Base-by-base conservation (phyloP, 139 green algal genomes). In the Pseudopediastrum boryanum region DNA sequence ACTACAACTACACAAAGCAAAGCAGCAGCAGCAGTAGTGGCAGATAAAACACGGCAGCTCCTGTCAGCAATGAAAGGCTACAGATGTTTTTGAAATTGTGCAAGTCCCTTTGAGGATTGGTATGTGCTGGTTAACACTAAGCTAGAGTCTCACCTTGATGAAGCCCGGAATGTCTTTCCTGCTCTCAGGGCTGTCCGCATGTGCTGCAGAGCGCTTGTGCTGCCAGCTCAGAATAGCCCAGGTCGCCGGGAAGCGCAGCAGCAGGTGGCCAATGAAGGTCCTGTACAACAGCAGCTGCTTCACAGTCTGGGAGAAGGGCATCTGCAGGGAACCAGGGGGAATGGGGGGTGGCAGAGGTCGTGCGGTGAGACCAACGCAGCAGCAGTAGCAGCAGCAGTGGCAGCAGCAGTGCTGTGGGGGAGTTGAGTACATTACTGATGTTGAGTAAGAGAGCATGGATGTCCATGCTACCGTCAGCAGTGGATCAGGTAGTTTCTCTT, bases 161-260 rank as follows among this genome's bases (percentile, higher is more conserved):
- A 79, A 71, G 0, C 2, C 10, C 1, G 39, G 72, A 23, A 85
- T 85, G 64, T 27, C 10, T 52, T 85, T 80, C 71, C 67, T 81
- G 63, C 71, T 81, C 33, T 41, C 39, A 2, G 52, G 63, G 72
- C 79, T 85, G 71, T 85, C 50, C 10, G 79, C 72, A n/a, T 80
- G 62, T 5, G 29, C 21, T 12, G 79, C 79, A 10, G 80, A 48
- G 23, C 72, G 41, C 42, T 71, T 50, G 68, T 85, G 79, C 66
- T 85, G 71, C 71, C 71, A 85, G 42, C 41, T 77, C 1, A 85
- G 62, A 39, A 81, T 33, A 71, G 72, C 80, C 71, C 79, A 81
- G 23, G 79, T 81, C 48, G 64, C 36, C 7, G 79, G 79, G 31
- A 85, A 36, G 43, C 25, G 10, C 64, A 85, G 71, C 50, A 85